phyloP scores from a whole-genome alignment of 2,329 filamentous ascomycete genomes.

The Aspergillus versicolor region DNA sequence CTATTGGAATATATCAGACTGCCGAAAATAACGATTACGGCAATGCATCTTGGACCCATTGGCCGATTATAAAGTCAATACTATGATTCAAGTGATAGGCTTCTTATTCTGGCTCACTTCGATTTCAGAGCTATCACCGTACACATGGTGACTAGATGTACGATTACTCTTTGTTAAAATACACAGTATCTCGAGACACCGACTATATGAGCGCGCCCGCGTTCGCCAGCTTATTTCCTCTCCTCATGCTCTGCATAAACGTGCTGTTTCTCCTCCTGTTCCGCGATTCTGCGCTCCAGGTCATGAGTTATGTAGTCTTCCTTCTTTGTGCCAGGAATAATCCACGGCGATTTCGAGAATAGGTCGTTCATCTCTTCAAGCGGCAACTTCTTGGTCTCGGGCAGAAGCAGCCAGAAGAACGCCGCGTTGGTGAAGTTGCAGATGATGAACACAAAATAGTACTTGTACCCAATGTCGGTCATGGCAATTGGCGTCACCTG shows the following conservation, averaged over 20 bases:
- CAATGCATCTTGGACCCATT: neutral
- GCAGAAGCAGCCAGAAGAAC: constrained; percentile 67
- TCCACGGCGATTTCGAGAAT: constrained; percentile 64
- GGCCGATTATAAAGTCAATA: no score
- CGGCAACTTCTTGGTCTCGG: constrained; percentile 63
- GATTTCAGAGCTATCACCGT: neutral
- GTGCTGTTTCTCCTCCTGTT: constrained; percentile 55
- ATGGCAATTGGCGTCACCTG: constrained; percentile 66
- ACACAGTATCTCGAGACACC: constrained; percentile 5
- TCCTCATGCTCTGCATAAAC: constrained; percentile 21
- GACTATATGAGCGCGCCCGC: neutral
- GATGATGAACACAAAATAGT: constrained; percentile 62
- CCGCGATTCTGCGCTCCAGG: constrained; percentile 58
- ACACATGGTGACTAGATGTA: neutral
- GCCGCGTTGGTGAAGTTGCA: constrained; percentile 68
- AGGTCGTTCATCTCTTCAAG: constrained; percentile 69
- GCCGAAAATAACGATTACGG: neutral
- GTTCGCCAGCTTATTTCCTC: neutral
- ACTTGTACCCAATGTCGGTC: constrained; percentile 53
- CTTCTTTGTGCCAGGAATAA: constrained; percentile 60
- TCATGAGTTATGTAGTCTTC: constrained; percentile 55
- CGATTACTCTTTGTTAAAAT: constrained; percentile 8
- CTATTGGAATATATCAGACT: neutral
- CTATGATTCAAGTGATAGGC: neutral
- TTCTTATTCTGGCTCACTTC: neutral